These are phyloP conservation scores for Klebsormidium nitens DNA, from an alignment of 139 green algal genomes.

Conservation along the genomic window DNA sequence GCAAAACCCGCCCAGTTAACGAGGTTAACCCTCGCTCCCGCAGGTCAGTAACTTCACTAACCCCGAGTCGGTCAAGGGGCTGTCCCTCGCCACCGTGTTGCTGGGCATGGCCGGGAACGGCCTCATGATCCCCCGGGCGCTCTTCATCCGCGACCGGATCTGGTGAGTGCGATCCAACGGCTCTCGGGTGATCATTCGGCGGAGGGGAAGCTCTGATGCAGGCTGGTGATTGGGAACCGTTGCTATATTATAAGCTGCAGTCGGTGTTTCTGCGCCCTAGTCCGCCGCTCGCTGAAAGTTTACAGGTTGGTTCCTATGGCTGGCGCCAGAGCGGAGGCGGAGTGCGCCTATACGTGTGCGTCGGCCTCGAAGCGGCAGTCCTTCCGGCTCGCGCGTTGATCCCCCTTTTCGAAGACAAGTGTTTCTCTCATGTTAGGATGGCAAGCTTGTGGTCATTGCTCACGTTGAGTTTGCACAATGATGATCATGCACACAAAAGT, in stretches of 20 bases:
- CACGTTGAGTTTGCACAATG: background rate
- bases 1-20: too few species aligned
- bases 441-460: background rate
- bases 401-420: background rate
- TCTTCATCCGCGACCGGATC: constrained; percentile 68
- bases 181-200: background rate
- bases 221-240: background rate
- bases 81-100: constrained; percentile 39
- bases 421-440: background rate
- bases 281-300: background rate
- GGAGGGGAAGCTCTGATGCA: background rate
- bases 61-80: constrained; percentile 34
- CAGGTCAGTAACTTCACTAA: too few species aligned
- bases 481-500: background rate
- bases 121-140: constrained; percentile 80
- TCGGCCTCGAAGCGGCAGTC: background rate
- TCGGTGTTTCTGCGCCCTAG: too few species aligned
- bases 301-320: too few species aligned
- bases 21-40: too few species aligned
- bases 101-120: constrained; percentile 75
- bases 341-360: too few species aligned
- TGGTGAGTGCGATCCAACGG: constrained; percentile 47
- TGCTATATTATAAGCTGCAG: background rate
- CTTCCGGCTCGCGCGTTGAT: background rate
- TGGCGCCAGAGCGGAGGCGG: too few species aligned